Evolutionary conservation across 31 red algal genomes (phyloP).

Genomic region (Asparagopsis taxiformis): DNA sequence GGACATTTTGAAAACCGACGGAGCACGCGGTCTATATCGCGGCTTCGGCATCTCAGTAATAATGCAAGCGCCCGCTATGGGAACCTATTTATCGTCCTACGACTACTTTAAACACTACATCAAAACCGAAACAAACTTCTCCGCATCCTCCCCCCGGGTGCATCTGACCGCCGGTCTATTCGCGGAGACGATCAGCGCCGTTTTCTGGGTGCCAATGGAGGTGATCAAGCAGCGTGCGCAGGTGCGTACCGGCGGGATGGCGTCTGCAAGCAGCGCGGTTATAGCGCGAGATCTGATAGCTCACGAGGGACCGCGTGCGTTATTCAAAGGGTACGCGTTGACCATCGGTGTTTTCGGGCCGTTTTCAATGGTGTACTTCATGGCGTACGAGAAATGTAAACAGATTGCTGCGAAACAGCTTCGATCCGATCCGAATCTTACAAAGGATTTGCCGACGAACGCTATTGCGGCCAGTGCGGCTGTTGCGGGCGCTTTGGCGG

Average conservation of each 20-base stretch:
- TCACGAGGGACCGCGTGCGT: conserved; percentile 69
- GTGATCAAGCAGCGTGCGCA: conserved; percentile 97
- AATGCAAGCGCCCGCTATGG: conserved; percentile 97
- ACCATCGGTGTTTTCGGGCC: conserved; percentile 97
- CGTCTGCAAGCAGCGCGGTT: conserved; percentile 29
- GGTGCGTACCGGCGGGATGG: conserved; percentile 60
- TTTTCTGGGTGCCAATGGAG: conserved; percentile 99
- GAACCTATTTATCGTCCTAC: conserved; percentile 92
- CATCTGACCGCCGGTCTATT: conserved; percentile 80
- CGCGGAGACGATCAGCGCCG: conserved; percentile 83
- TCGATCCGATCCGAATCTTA: not conserved
- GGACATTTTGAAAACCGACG: conserved; percentile 31
- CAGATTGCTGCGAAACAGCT: conserved; percentile 8
- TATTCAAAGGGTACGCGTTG: conserved; percentile 88
- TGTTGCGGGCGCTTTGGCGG: conserved; percentile 83
- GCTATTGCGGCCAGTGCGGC: conserved; percentile 64
- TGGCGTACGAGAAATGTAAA: conserved; percentile 88
- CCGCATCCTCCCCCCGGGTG: conserved; percentile 26
- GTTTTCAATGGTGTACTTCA: conserved; percentile 95
- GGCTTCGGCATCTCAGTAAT: conserved; percentile 80
- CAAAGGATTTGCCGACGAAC: conserved; percentile 16
- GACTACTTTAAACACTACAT: conserved; percentile 74
- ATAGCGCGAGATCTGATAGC: conserved; percentile 66
- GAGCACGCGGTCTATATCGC: conserved; percentile 82
- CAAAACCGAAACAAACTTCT: not conserved